Conservation (phyloP, 2,329 filamentous ascomycete genomes). For the Zasmidium angulare region DNA sequence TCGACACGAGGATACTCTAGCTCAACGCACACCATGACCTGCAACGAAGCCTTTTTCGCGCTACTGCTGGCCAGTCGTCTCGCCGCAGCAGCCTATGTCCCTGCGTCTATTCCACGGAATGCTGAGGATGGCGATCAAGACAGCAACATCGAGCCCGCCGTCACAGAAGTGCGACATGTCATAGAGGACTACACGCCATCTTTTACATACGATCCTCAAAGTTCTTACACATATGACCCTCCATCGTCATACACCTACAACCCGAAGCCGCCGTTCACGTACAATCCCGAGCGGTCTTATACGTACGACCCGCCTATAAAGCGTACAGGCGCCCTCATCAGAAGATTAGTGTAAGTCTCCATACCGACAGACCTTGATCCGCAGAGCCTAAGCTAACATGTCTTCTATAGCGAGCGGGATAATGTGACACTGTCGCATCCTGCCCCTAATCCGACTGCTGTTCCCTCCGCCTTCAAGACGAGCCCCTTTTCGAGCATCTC, state of each 20-base stretch:
- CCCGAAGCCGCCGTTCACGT: not conserved
- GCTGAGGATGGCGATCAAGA: not conserved
- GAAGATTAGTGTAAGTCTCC: not conserved
- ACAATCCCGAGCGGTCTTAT: not conserved
- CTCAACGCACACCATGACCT: not conserved
- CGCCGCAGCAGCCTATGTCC: conserved; percentile 3
- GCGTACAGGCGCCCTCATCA: not conserved
- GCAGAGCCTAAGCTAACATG: too few relatives aligned
- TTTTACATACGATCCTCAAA: conserved; percentile 3
- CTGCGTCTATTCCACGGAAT: not conserved
- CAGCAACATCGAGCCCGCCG: too few relatives aligned
- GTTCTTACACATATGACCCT: not conserved
- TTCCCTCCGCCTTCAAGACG: not conserved
- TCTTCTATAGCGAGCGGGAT: not conserved
- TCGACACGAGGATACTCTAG: not conserved
- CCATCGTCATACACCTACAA: not conserved
- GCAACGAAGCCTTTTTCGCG: not conserved
- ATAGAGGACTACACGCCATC: not conserved
- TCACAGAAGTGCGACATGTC: not conserved
- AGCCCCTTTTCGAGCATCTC: not conserved
- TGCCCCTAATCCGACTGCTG: too few relatives aligned
- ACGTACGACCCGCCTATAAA: not conserved
- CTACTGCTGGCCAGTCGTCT: conserved; percentile 16
- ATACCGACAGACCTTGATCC: not conserved
- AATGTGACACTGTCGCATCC: not conserved